Conservation (phyloP, 176 grass and related monocot species). For the Aegilops bicornis region DNA sequence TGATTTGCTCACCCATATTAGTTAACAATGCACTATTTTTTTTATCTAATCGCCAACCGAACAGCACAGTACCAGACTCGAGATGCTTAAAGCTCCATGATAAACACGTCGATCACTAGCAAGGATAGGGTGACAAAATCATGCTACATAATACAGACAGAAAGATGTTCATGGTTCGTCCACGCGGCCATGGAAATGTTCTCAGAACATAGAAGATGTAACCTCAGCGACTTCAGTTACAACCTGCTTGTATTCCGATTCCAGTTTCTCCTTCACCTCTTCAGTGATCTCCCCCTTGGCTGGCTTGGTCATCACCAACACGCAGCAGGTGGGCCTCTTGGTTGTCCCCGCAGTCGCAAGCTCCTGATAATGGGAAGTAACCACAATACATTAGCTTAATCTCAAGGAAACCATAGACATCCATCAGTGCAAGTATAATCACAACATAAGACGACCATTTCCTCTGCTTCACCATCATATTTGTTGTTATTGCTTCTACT, state of each 20-base stretch:
- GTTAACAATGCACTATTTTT: not conserved
- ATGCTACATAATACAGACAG: conserved; percentile 14
- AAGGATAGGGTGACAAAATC: not conserved
- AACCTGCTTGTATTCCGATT: conserved; percentile 69
- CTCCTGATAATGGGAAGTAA: conserved; percentile 48
- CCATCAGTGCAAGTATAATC: not conserved
- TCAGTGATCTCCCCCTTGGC: conserved; percentile 72
- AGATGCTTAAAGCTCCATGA: not conserved
- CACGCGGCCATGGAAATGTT: not conserved
- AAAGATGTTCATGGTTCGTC: not conserved
- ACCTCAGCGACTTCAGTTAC: conserved; percentile 54
- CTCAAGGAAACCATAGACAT: not conserved
- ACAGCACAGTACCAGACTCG: not conserved
- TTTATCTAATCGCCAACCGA: conserved; percentile 2
- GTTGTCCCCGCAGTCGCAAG: conserved; percentile 75
- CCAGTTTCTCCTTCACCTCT: conserved; percentile 82
- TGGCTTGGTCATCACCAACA: conserved; percentile 76
- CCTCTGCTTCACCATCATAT: not conserved
- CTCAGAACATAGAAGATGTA: conserved; percentile 67
- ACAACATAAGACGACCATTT: not conserved
- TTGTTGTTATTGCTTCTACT: no score
- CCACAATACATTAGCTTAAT: not conserved
- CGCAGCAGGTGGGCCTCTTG: conserved; percentile 88
- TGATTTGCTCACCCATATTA: not conserved
- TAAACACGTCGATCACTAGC: not conserved